Conservation (phyloP, 768 basidiomycete species). For the Inosperma sp. region DNA sequence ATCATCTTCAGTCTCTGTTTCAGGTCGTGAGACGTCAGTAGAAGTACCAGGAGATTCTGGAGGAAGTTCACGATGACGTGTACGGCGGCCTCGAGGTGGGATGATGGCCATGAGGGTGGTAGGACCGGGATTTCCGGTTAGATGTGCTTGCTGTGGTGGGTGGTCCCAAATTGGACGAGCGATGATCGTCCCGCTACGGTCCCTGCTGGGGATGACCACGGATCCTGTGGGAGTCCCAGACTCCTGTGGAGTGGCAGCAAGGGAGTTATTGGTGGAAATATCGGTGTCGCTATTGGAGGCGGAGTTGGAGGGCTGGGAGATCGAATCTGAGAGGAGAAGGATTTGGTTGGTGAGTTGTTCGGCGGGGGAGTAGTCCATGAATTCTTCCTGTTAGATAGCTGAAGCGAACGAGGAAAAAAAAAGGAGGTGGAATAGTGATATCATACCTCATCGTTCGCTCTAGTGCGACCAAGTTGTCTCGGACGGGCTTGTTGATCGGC, state of each 20-base stretch:
- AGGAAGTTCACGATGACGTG: slow-evolving; percentile 27
- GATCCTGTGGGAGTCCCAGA: slow-evolving; percentile 57
- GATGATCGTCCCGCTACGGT: slow-evolving; percentile 73
- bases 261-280: slow-evolving; percentile 58
- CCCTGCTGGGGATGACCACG: slow-evolving; percentile 57
- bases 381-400: slow-evolving; percentile 23
- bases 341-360: slow-evolving; percentile 5
- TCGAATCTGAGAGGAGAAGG: slow-evolving; percentile 15
- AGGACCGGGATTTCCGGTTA: slow-evolving; percentile 8
- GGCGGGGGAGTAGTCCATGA: slow-evolving; percentile 25
- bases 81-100: slow-evolving; percentile 15
- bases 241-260: slow-evolving; percentile 53
- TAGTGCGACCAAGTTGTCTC: background rate
- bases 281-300: slow-evolving; percentile 46
- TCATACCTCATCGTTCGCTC: slow-evolving; percentile 15
- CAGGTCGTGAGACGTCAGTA: slow-evolving; percentile 51
- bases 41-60: slow-evolving; percentile 23
- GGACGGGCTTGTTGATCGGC: slow-evolving; percentile 11
- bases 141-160: slow-evolving; percentile 15
- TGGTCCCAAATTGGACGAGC: slow-evolving; percentile 61
- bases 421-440: slow-evolving; percentile 13
- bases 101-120: slow-evolving; percentile 8
- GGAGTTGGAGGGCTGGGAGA: slow-evolving; percentile 14
- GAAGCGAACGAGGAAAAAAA: slow-evolving; percentile 2
- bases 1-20: slow-evolving; percentile 79